These are phyloP conservation scores for Phytopythium mirpurense DNA, from an alignment of 352 stramenopile species.

Conservation along the genomic window DNA sequence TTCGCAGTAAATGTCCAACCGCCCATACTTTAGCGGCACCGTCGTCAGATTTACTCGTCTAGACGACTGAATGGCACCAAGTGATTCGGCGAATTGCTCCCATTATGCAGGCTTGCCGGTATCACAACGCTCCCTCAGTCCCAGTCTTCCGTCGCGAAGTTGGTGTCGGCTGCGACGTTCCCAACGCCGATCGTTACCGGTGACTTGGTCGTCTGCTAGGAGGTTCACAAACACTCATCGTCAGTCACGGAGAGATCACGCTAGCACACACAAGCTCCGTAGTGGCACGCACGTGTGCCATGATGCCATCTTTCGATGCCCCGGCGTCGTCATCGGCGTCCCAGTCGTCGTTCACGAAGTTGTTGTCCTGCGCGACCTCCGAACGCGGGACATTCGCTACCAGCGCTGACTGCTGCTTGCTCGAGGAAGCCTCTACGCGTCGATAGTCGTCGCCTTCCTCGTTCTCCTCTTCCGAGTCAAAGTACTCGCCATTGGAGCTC, in stretches of 20 bases:
- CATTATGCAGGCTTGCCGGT: too few species aligned
- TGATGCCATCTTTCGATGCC: not conserved
- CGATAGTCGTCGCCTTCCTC: slow-evolving; percentile 7
- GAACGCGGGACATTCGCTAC: slow-evolving; percentile 7
- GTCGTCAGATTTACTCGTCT: too few species aligned
- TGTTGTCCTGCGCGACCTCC: slow-evolving; percentile 51
- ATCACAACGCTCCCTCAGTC: too few species aligned
- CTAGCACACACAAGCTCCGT: not conserved
- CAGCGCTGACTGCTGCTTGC: not conserved
- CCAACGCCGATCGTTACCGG: slow-evolving; percentile 15
- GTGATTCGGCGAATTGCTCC: too few species aligned
- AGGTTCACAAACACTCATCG: slow-evolving; percentile 5
- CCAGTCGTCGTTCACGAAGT: slow-evolving; percentile 79
- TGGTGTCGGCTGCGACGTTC: slow-evolving; percentile 50
- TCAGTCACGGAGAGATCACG: not conserved
- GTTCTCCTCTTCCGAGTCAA: slow-evolving; percentile 56
- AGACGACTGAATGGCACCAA: too few species aligned
- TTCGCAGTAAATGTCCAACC: too few species aligned
- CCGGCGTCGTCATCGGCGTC: slow-evolving; percentile 39
- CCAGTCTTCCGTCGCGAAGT: slow-evolving; percentile 69
- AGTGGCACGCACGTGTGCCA: not conserved
- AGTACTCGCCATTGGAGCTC: slow-evolving; percentile 36
- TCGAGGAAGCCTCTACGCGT: not conserved
- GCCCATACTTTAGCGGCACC: too few species aligned
- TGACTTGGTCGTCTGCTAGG: slow-evolving; percentile 3